Percentiles rank a stretch among this genome's conserved stretches.
Evolutionary conservation across 495 filamentous ascomycete genomes (phyloP).

Genomic region (Penicillium bialowiezense): DNA sequence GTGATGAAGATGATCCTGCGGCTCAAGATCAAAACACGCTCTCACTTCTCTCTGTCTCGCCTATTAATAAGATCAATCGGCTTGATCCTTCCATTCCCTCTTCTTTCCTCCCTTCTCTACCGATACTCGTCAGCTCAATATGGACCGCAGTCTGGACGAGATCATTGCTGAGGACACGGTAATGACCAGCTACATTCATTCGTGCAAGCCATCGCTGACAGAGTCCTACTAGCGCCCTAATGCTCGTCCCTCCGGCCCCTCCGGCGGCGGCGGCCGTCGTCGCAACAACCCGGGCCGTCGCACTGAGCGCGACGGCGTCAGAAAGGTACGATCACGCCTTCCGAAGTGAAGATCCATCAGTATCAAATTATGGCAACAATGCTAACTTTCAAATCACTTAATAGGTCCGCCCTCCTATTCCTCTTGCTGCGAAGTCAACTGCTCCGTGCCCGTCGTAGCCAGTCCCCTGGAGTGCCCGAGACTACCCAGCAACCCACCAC

Average conservation of each 20-base stretch:
- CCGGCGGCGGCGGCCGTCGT: slow-evolving; percentile 37
- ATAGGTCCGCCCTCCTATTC: slow-evolving; percentile 44
- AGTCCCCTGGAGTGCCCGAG: slow-evolving; percentile 27
- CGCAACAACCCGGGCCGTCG: slow-evolving; percentile 61
- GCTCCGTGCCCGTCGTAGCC: slow-evolving; percentile 39
- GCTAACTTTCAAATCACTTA: background rate
- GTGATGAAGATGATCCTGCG: slow-evolving; percentile 6
- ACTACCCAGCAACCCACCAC: slow-evolving; percentile 30
- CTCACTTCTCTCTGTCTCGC: slow-evolving; percentile 1
- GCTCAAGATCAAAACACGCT: slow-evolving; percentile 1
- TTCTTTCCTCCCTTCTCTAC: background rate
- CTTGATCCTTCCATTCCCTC: background rate
- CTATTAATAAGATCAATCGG: background rate
- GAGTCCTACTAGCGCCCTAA: slow-evolving; percentile 27
- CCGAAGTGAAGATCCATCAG: background rate
- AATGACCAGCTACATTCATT: slow-evolving; percentile 28
- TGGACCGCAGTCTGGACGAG: slow-evolving; percentile 84
- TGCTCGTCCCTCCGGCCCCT: slow-evolving; percentile 40
- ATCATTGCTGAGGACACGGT: slow-evolving; percentile 80
- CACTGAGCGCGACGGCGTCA: slow-evolving; percentile 62
- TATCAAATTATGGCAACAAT: background rate
- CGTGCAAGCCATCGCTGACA: slow-evolving; percentile 11
- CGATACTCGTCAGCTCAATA: slow-evolving; percentile 28
- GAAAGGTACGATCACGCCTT: slow-evolving; percentile 59
- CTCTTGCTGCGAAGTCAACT: slow-evolving; percentile 33